phyloP scores from a whole-genome alignment of 2,329 filamentous ascomycete genomes.

The Metarhizium sp. region DNA sequence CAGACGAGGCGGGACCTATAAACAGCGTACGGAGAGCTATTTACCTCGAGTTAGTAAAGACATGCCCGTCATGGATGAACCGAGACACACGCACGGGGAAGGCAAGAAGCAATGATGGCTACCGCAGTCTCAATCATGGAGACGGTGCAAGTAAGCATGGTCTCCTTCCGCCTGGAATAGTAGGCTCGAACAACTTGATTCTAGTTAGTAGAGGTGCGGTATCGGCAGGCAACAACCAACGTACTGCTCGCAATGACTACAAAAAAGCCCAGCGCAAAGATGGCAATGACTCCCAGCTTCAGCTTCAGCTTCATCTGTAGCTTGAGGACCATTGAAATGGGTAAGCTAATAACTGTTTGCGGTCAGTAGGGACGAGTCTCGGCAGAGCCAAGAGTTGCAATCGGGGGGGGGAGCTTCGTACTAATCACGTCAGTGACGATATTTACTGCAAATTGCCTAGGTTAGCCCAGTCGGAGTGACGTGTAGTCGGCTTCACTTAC shows the following conservation, averaged over 20 bases:
- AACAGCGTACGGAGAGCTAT: not conserved
- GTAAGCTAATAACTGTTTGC: slow-evolving; percentile 18
- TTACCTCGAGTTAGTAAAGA: not conserved
- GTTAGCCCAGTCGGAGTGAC: not conserved
- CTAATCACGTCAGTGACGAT: not conserved
- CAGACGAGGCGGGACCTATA: not conserved
- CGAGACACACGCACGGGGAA: slow-evolving; percentile 17
- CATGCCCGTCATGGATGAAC: not conserved
- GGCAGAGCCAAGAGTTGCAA: not conserved
- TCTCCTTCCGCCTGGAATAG: slow-evolving; percentile 22
- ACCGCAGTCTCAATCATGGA: slow-evolving; percentile 28
- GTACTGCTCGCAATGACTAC: slow-evolving; percentile 21
- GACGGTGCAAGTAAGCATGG: slow-evolving; percentile 27
- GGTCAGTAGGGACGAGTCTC: not conserved
- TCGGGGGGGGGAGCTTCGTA: not conserved
- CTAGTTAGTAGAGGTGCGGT: not conserved
- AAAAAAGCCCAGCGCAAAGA: slow-evolving; percentile 22
- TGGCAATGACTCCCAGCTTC: slow-evolving; percentile 21
- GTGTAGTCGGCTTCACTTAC: not conserved
- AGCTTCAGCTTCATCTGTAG: slow-evolving; percentile 23
- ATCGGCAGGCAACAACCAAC: not conserved
- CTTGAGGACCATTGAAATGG: slow-evolving; percentile 24
- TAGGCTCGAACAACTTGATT: slow-evolving; percentile 22
- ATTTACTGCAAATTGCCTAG: not conserved
- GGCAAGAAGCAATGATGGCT: slow-evolving; percentile 29